A percentile compares a stretch with the other conserved stretches of the same genome.
phyloP scores from a whole-genome alignment of 179 eudicot species.

The Carnegiea gigantea region DNA sequence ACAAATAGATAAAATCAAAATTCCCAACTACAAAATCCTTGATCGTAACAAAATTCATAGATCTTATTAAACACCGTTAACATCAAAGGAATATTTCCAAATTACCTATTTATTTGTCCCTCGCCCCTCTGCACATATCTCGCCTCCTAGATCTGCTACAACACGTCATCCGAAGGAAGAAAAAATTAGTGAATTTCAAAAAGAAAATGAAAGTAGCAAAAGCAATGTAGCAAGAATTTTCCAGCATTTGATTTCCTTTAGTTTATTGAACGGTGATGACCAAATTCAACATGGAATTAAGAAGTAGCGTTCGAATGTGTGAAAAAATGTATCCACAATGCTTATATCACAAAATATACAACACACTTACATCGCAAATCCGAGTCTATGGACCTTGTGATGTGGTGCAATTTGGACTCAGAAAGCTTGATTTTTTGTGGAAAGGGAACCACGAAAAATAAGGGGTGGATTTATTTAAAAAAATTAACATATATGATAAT shows the following conservation, averaged over 20 bases:
- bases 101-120: slow-evolving; percentile 51
- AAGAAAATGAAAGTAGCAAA: not conserved
- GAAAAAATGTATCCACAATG: too few relatives aligned
- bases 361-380: too few relatives aligned
- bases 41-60: not conserved
- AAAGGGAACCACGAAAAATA: too few relatives aligned
- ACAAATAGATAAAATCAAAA: not conserved
- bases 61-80: not conserved
- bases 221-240: too few relatives aligned
- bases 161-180: slow-evolving; percentile 13
- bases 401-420: too few relatives aligned
- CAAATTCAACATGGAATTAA: not conserved
- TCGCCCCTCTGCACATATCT: slow-evolving; percentile 75
- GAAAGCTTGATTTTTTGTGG: too few relatives aligned
- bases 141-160: slow-evolving; percentile 71
- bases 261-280: not conserved
- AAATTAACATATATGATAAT: too few relatives aligned
- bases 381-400: too few relatives aligned
- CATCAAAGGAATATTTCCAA: not conserved
- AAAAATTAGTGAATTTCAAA: not conserved
- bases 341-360: too few relatives aligned
- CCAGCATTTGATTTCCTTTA: not conserved
- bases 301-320: not conserved
- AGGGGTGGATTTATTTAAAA: too few relatives aligned
- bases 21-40: not conserved